These are phyloP conservation scores for Cryphonectria japonica DNA, from an alignment of 2,329 filamentous ascomycete species.

Conservation along the genomic window DNA sequence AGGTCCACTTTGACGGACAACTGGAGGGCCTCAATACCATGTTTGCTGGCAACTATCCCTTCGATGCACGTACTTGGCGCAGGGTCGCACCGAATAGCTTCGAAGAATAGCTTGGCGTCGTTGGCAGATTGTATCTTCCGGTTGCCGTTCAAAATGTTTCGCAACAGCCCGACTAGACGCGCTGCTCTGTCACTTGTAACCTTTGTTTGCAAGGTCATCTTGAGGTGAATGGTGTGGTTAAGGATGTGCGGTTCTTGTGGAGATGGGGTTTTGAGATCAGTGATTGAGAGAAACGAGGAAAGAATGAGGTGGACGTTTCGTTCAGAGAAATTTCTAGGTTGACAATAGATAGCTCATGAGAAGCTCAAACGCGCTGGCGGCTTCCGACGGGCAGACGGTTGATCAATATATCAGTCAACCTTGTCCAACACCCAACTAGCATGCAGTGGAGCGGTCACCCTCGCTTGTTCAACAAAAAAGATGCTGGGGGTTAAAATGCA, in stretches of 20 bases:
- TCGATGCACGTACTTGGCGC: constrained; percentile 35
- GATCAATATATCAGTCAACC: neutral
- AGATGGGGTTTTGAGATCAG: neutral
- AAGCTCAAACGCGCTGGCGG: neutral
- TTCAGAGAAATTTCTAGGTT: neutral
- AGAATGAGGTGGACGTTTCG: neutral
- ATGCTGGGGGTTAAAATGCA: neutral
- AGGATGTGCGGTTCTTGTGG: neutral
- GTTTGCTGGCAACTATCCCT: constrained; percentile 34
- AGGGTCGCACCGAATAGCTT: constrained; percentile 33
- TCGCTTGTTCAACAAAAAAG: neutral
- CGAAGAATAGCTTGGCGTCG: constrained; percentile 39
- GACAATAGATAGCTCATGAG: neutral
- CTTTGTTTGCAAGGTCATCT: neutral
- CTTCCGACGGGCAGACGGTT: neutral
- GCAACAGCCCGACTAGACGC: constrained; percentile 30
- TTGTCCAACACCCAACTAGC: neutral
- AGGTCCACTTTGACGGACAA: constrained; percentile 35
- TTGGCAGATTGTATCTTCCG: constrained; percentile 31
- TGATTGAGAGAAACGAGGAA: neutral
- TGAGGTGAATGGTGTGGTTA: too few species aligned
- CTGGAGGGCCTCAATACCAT: constrained; percentile 35
- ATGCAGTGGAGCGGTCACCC: neutral
- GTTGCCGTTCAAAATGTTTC: constrained; percentile 33
- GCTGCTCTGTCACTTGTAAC: constrained; percentile 15